Percentiles rank a stretch among this genome's conserved stretches.
phyloP scores from a whole-genome alignment of 148 eudicot genomes.

The Chenopodium quinoa region DNA sequence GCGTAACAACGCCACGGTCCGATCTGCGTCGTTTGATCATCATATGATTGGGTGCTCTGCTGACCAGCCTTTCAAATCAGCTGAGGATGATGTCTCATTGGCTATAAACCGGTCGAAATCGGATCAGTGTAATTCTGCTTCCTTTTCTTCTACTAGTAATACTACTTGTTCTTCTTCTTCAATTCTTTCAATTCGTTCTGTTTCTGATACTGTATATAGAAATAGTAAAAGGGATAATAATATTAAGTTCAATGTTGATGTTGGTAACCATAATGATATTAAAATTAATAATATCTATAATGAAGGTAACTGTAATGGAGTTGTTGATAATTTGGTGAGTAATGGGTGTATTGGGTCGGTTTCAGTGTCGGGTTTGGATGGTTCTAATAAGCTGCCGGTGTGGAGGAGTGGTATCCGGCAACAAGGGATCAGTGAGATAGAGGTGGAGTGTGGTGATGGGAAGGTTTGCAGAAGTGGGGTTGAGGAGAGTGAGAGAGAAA shows the following conservation, averaged over 20 bases:
- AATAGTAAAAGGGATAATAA: slow-evolving; percentile 18
- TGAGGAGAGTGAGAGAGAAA: slow-evolving; percentile 23
- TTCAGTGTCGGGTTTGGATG: slow-evolving; percentile 13
- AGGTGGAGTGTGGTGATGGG: slow-evolving; percentile 24
- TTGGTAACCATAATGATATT: slow-evolving; percentile 20
- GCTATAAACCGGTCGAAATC: slow-evolving; percentile 42
- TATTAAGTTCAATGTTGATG: slow-evolving; percentile 14
- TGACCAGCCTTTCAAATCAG: neutral
- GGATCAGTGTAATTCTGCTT: slow-evolving; percentile 28
- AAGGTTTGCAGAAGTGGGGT: slow-evolving; percentile 30
- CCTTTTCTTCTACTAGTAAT: neutral
- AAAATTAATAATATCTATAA: slow-evolving; percentile 13
- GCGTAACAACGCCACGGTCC: slow-evolving; percentile 24
- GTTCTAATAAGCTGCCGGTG: slow-evolving; percentile 41
- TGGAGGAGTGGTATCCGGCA: slow-evolving; percentile 31
- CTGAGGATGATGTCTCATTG: slow-evolving; percentile 13
- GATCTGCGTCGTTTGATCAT: slow-evolving; percentile 46
- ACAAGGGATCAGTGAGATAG: slow-evolving; percentile 31
- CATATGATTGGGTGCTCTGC: neutral
- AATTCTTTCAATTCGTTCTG: slow-evolving; percentile 44
- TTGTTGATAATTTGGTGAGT: slow-evolving; percentile 27
- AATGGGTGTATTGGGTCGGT: slow-evolving; percentile 36
- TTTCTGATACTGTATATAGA: slow-evolving; percentile 57
- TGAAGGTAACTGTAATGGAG: slow-evolving; percentile 14
- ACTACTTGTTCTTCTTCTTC: slow-evolving; percentile 19